Evolutionary conservation across 352 stramenopile genomes (phyloP).

Genomic region (Phytophthora cryptogea): DNA sequence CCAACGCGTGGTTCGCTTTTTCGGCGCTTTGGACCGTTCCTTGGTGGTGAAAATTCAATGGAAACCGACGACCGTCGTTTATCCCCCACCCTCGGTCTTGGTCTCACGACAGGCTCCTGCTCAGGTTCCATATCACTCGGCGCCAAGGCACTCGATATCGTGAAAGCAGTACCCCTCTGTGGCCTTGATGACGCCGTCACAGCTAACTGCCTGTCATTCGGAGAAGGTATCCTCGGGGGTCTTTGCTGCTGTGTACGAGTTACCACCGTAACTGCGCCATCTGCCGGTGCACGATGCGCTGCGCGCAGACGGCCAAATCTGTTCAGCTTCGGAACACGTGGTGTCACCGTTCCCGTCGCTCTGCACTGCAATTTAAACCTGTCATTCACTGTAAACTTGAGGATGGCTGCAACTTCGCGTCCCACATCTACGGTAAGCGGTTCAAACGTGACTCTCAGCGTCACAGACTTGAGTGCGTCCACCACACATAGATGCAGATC

Average conservation of each 20-base stretch:
- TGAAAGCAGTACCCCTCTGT: constrained; percentile 8
- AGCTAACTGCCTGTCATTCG: constrained; percentile 1
- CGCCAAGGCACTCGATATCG: constrained; percentile 8
- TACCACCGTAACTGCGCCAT: constrained; percentile 10
- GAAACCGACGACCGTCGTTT: constrained; percentile 44
- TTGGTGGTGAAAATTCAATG: constrained; percentile 51
- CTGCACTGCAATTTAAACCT: constrained; percentile 55
- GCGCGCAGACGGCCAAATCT: constrained; percentile 27
- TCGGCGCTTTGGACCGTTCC: constrained; percentile 33
- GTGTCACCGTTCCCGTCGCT: constrained; percentile 35
- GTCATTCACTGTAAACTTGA: constrained; percentile 76
- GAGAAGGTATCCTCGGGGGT: constrained; percentile 7
- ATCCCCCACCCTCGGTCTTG: constrained; percentile 17
- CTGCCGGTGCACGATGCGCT: neutral
- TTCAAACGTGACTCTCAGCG: constrained; percentile 69
- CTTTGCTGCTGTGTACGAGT: constrained; percentile 6
- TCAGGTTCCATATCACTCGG: constrained; percentile 17
- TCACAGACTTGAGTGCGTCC: constrained; percentile 53
- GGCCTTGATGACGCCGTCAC: constrained; percentile 1
- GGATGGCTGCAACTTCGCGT: constrained; percentile 40
- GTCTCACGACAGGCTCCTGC: constrained; percentile 19
- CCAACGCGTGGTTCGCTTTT: constrained; percentile 24
- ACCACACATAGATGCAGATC: constrained; percentile 76
- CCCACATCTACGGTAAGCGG: constrained; percentile 47
- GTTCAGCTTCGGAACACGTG: constrained; percentile 26